Conservation (phyloP, 2,329 filamentous ascomycete genomes). For the Colletotrichum sp. region DNA sequence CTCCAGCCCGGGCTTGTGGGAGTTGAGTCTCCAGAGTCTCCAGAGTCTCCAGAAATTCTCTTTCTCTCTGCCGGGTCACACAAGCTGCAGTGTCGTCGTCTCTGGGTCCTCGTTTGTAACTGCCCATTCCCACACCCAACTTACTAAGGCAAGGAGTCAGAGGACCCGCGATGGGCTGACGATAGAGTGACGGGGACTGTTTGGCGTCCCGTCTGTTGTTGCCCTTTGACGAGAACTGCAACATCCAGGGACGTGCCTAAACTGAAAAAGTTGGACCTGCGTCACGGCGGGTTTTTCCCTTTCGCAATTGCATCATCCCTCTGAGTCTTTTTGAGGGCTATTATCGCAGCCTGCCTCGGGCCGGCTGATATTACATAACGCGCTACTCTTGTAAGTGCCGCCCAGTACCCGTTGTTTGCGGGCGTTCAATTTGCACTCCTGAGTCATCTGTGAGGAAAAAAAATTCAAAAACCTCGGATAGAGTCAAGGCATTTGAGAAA, state of each 20-base stretch:
- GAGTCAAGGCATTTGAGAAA: constrained; percentile 1
- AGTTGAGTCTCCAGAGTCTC: not conserved
- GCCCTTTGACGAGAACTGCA: not conserved
- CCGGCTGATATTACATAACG: not conserved
- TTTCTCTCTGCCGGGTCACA: not conserved
- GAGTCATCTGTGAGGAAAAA: not conserved
- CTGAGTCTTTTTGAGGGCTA: not conserved
- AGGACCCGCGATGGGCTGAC: not conserved
- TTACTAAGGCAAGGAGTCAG: not conserved
- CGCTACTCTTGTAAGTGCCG: not conserved
- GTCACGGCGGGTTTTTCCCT: not conserved
- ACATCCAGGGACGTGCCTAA: constrained; percentile 16
- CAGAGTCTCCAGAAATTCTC: not conserved
- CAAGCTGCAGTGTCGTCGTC: not conserved
- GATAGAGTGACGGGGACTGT: not conserved
- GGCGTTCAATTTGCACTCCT: not conserved
- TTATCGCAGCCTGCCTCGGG: not conserved
- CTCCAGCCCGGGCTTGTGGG: not conserved
- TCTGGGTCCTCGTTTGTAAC: not conserved
- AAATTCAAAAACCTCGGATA: not conserved
- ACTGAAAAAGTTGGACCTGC: constrained; percentile 2
- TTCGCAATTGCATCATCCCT: not conserved
- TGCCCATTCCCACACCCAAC: not conserved
- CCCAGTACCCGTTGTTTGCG: not conserved
- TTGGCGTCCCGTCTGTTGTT: not conserved